Percentiles rank a stretch among this genome's conserved stretches.
These are phyloP conservation scores for Botrytis medusae DNA, from an alignment of 2,329 filamentous ascomycete species.

Conservation along the genomic window DNA sequence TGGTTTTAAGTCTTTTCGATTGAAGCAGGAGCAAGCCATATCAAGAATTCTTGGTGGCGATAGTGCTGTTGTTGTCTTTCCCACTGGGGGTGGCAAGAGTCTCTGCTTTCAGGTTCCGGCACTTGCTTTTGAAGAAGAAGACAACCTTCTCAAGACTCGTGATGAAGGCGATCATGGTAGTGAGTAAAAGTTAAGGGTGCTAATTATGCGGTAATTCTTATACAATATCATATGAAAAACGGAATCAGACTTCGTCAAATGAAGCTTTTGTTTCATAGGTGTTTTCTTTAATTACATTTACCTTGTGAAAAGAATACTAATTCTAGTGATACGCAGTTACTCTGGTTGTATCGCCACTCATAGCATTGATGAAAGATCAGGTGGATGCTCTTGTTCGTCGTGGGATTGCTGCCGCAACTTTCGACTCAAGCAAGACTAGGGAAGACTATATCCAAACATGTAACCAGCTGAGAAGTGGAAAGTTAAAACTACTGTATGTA, in stretches of 20 bases:
- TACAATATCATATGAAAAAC: neutral
- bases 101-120: constrained; percentile 48
- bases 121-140: constrained; percentile 45
- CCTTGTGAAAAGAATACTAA: neutral
- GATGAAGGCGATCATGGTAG: constrained; percentile 40
- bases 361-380: constrained; percentile 62
- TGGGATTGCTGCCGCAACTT: constrained; percentile 52
- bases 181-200: neutral
- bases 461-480: constrained; percentile 48
- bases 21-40: constrained; percentile 49
- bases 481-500: constrained; percentile 56
- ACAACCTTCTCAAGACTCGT: constrained; percentile 37
- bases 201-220: neutral
- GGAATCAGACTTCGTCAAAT: neutral
- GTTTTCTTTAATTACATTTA: neutral
- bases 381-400: constrained; percentile 53
- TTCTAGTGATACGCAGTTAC: constrained; percentile 42
- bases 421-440: constrained; percentile 55
- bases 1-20: constrained; percentile 44
- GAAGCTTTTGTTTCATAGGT: neutral
- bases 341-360: constrained; percentile 56
- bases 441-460: constrained; percentile 44
- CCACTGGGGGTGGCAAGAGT: constrained; percentile 46
- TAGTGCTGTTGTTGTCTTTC: constrained; percentile 47
- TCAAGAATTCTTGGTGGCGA: constrained; percentile 45